Evolutionary conservation across 2,329 filamentous ascomycete genomes (phyloP).

Genomic region (Balansia obtecta): DNA sequence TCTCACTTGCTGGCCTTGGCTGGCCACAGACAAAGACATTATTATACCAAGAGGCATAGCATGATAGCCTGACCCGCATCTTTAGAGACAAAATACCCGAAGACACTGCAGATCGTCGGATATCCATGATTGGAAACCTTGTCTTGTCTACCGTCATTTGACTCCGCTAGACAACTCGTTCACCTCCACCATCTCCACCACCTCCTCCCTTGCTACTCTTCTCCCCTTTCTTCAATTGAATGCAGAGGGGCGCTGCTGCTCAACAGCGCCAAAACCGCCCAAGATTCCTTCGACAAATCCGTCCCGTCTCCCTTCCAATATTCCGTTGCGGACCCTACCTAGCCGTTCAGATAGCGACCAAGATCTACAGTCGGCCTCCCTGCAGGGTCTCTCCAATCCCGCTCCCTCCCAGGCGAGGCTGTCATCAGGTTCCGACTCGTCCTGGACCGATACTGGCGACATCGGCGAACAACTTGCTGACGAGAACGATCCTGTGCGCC

Average conservation of each 20-base stretch:
- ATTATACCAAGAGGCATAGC: neutral
- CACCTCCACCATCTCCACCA: conserved; percentile 9
- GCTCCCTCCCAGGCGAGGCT: conserved; percentile 33
- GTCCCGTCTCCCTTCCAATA: conserved; percentile 66
- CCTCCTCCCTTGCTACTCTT: conserved; percentile 19
- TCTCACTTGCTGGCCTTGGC: neutral
- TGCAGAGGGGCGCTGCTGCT: conserved; percentile 59
- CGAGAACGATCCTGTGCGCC: conserved; percentile 68
- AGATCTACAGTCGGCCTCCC: conserved; percentile 27
- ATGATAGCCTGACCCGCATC: neutral
- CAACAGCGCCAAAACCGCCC: conserved; percentile 63
- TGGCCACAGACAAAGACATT: neutral
- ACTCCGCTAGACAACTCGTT: conserved; percentile 13
- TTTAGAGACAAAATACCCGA: conserved; percentile 2
- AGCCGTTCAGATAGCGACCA: conserved; percentile 23
- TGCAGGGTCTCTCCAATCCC: conserved; percentile 19
- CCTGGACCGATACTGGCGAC: conserved; percentile 92
- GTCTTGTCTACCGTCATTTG: conserved; percentile 16
- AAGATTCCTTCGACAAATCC: conserved; percentile 71
- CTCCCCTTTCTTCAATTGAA: conserved; percentile 17
- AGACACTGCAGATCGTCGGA: conserved; percentile 4
- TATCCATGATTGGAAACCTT: conserved; percentile 7
- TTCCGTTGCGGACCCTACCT: conserved; percentile 69
- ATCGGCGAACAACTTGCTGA: conserved; percentile 82
- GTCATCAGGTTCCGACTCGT: conserved; percentile 51